phyloP scores from a whole-genome alignment of 139 green algal species.

The Chlorella vulgaris region DNA sequence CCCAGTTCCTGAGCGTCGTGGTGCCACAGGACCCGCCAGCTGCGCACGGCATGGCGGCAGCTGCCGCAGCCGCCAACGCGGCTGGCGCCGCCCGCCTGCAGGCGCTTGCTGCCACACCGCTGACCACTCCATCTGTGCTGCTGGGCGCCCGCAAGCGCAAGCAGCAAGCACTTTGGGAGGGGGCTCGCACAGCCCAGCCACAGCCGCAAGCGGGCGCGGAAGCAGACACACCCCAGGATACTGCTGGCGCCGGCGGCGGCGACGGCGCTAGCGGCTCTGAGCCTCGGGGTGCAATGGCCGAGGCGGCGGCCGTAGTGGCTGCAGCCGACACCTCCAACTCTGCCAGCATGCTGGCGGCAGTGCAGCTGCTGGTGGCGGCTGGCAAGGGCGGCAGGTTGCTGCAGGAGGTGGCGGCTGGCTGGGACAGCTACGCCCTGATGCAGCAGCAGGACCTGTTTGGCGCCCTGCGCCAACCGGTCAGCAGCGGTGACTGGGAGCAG shows the following conservation, averaged over 20 bases:
- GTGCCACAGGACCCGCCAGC: conserved; percentile 16
- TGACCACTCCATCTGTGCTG: not conserved
- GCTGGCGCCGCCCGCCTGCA: not conserved
- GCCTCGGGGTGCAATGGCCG: not conserved
- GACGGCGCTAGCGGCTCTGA: not conserved
- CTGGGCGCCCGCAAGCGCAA: conserved; percentile 12
- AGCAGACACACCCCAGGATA: no score
- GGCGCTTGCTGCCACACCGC: not conserved
- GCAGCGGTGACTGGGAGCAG: conserved; percentile 13
- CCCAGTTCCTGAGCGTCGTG: conserved; percentile 16
- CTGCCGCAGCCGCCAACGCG: not conserved
- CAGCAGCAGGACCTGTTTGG: conserved; percentile 24
- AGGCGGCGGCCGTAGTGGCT: not conserved
- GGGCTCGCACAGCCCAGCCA: not conserved
- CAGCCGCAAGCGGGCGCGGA: no score
- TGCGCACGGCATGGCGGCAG: not conserved
- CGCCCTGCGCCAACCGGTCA: not conserved
- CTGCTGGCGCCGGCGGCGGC: not conserved
- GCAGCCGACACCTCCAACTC: not conserved
- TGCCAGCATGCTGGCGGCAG: not conserved
- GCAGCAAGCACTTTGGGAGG: conserved; percentile 8
- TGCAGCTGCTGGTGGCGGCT: not conserved
- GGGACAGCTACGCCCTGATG: conserved; percentile 6
- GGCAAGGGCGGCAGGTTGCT: conserved; percentile 15
- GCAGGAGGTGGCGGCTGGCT: conserved; percentile 16